Base-by-base conservation (phyloP, 345 rosid genomes). In the Camelina neglecta region DNA sequence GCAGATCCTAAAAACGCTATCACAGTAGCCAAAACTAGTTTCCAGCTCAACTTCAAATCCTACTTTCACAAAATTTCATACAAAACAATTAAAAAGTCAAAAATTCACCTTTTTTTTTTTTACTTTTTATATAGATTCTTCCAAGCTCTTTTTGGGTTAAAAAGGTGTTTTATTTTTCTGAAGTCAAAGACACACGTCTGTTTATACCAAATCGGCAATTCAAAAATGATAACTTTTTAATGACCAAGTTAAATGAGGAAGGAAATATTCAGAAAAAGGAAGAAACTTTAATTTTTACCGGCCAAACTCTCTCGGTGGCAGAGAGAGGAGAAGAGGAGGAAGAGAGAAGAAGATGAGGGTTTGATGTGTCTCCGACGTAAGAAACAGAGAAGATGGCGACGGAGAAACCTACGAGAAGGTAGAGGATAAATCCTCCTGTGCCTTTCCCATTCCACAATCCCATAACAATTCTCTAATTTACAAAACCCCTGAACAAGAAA, bases 1-100 rank as follows among this genome's bases (percentile, higher is more conserved):
- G 98, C 97, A 7, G 97, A 93, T 13, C 98, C 98, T 49, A 91
- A 81, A 79, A 93, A 91, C 73, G 90, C 98, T 20, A 93, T 90
- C 31, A 87, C 75, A 1, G 97, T 93, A 20, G 97, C 91, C 71
- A 84, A 48, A 69, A 82, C 86, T 48, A 86, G 38, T 65, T 83
- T 81, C 98, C 98, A 91, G 66, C 82, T 84, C 18, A 89, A 80
- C 83, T 84, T 83, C 88, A 93, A 79, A 67, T 79, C 69, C 97
- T 93, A 81, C 61, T 39, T 35, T 24, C 71, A 67, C 61, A 77
- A 71, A 36, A 36, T 9, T 48, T 23, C 12, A 15, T 12, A 56
- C 42, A 65, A 53, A 60, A 60, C 3, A 56, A 21, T 11, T 10
- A 0, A 11, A 15, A 48, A 69, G 60, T 60, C 64, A 44, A 62